Evolutionary conservation across 2,329 filamentous ascomycete genomes (phyloP).

Genomic region (Tolypocladium nubicola): DNA sequence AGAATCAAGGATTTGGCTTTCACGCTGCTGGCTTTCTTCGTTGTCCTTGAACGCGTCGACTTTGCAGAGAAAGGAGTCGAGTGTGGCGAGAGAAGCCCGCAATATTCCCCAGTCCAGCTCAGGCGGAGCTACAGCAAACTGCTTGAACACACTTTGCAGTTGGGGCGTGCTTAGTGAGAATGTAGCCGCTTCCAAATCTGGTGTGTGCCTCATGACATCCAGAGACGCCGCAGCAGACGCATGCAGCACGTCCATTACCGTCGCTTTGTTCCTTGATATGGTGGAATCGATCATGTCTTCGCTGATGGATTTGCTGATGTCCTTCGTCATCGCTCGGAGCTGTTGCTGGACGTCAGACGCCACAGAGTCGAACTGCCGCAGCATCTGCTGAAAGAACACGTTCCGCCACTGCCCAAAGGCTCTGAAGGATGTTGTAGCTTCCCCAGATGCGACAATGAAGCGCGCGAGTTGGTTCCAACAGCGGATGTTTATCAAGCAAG

Average conservation of each 20-base stretch:
- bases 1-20: slow-evolving; percentile 26
- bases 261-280: slow-evolving; percentile 39
- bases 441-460: slow-evolving; percentile 41
- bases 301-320: slow-evolving; percentile 30
- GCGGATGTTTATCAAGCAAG: slow-evolving; percentile 51
- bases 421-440: slow-evolving; percentile 37
- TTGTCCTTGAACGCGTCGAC: slow-evolving; percentile 30
- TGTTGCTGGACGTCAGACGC: slow-evolving; percentile 47
- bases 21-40: slow-evolving; percentile 26
- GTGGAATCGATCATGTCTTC: slow-evolving; percentile 36
- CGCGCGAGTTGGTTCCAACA: slow-evolving; percentile 53
- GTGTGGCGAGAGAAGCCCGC: slow-evolving; percentile 30
- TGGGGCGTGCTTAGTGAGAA: slow-evolving; percentile 39
- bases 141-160: slow-evolving; percentile 39
- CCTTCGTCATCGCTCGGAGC: slow-evolving; percentile 36
- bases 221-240: slow-evolving; percentile 37
- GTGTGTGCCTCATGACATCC: slow-evolving; percentile 37
- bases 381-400: slow-evolving; percentile 43
- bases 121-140: slow-evolving; percentile 29
- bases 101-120: slow-evolving; percentile 40
- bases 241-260: slow-evolving; percentile 41
- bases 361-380: slow-evolving; percentile 47
- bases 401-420: slow-evolving; percentile 39
- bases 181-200: slow-evolving; percentile 33
- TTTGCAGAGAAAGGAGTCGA: slow-evolving; percentile 35